Evolutionary conservation across 768 basidiomycete genomes (phyloP).

Genomic region (Megacollybia marginata): DNA sequence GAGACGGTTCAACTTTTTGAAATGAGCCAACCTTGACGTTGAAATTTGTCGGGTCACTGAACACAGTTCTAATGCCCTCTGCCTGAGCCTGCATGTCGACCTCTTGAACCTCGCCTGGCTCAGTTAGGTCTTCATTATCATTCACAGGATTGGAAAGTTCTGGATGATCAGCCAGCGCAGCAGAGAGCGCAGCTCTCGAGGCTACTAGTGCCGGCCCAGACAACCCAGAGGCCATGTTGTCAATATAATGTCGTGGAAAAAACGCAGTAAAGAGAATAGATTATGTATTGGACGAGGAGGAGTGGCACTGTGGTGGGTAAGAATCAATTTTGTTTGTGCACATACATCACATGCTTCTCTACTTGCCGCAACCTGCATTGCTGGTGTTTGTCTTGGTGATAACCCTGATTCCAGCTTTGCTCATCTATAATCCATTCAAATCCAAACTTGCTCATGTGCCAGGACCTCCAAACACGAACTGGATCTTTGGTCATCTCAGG

Average conservation of each 20-base stretch:
- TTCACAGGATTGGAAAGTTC: conserved; percentile 17
- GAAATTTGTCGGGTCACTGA: conserved; percentile 87
- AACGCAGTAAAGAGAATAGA: no score
- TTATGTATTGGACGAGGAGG: no score
- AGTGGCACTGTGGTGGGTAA: no score
- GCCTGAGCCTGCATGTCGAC: conserved; percentile 79
- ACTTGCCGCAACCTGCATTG: no score
- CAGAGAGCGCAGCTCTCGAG: conserved; percentile 68
- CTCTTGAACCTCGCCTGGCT: conserved; percentile 85
- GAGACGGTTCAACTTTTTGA: conserved; percentile 1
- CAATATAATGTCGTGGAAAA: conserved; percentile 3
- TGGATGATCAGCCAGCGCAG: conserved; percentile 60
- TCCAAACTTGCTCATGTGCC: conserved; percentile 15
- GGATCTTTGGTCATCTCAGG: conserved; percentile 27
- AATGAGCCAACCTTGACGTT: conserved; percentile 77
- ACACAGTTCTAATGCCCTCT: conserved; percentile 83
- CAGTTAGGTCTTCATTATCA: conserved; percentile 35
- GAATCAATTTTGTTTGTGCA: no score
- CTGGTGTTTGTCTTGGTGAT: no score
- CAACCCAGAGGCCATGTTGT: conserved; percentile 40
- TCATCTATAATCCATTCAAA: no score
- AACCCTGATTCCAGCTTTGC: no score
- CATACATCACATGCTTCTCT: no score
- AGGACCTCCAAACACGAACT: conserved; percentile 25
- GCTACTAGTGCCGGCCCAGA: conserved; percentile 66